Conservation (phyloP, 495 filamentous ascomycete species). For the Arthonia radiata region DNA sequence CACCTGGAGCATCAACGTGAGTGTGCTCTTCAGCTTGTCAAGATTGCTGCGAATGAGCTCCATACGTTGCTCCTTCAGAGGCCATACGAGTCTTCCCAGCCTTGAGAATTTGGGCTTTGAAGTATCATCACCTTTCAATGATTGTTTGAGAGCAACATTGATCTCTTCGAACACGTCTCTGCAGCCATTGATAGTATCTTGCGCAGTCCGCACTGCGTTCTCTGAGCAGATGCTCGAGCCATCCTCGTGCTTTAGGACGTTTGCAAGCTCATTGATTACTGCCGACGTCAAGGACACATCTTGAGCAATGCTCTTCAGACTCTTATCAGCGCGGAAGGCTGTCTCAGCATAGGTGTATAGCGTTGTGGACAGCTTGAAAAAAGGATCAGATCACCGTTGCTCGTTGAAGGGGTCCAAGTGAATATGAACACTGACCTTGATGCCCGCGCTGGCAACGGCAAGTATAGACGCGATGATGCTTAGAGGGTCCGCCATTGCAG, state of each 20-base stretch:
- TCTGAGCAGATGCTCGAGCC: conserved; percentile 8
- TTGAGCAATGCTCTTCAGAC: conserved; percentile 12
- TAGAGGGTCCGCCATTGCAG: no score
- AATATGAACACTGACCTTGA: no score
- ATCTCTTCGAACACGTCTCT: conserved; percentile 11
- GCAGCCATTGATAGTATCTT: conserved; percentile 9
- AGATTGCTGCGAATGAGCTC: conserved; percentile 10
- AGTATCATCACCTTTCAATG: not conserved
- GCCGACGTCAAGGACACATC: conserved; percentile 15
- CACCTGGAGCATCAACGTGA: conserved; percentile 15
- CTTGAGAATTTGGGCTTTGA: no score
- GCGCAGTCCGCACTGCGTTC: conserved; percentile 8
- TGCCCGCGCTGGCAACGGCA: no score
- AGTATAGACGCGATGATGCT: no score
- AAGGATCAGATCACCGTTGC: no score
- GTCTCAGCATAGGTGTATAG: conserved; percentile 15
- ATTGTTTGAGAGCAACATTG: conserved; percentile 8
- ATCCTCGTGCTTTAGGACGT: conserved; percentile 9
- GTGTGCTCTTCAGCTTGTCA: conserved; percentile 15
- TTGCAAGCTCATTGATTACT: conserved; percentile 11
- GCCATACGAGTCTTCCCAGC: conserved; percentile 7
- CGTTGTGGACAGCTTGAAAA: conserved; percentile 13
- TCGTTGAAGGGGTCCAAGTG: no score
- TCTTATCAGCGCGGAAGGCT: conserved; percentile 11
- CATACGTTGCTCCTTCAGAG: conserved; percentile 9